Conservation (phyloP, 257 asterid genomes). For the Capsicum pubescens region DNA sequence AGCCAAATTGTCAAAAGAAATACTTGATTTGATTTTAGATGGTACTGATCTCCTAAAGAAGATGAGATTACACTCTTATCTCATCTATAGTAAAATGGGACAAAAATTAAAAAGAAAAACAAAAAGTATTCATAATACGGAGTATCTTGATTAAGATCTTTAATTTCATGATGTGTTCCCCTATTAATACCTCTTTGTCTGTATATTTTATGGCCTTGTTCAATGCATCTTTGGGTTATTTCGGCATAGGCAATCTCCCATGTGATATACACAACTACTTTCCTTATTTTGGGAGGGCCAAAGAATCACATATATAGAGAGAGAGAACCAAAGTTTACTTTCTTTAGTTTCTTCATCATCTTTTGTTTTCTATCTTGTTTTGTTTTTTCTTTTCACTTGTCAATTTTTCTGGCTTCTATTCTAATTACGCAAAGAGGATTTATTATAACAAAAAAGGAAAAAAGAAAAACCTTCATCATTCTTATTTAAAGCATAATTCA, state of each 20-base stretch:
- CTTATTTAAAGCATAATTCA: neutral
- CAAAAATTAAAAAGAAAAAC: neutral
- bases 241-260: conserved; percentile 24
- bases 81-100: neutral
- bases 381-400: conserved; percentile 12
- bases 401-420: neutral
- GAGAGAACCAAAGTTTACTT: neutral
- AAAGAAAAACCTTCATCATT: neutral
- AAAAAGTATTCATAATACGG: neutral
- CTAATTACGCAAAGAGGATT: neutral
- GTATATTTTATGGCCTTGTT: conserved; percentile 14
- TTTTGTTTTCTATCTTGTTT: neutral
- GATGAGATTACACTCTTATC: neutral
- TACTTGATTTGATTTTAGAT: neutral
- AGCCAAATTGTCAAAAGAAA: neutral
- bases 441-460: conserved; percentile 1
- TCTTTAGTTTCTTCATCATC: conserved; percentile 3
- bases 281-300: conserved; percentile 23
- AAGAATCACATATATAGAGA: conserved; percentile 3
- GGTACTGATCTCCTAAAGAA: neutral
- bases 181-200: conserved; percentile 17
- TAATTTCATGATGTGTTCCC: conserved; percentile 22
- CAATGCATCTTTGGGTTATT: conserved; percentile 22
- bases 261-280: conserved; percentile 29
- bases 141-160: conserved; percentile 21